Conservation (phyloP, 768 basidiomycete species). For the Suillus lakei region DNA sequence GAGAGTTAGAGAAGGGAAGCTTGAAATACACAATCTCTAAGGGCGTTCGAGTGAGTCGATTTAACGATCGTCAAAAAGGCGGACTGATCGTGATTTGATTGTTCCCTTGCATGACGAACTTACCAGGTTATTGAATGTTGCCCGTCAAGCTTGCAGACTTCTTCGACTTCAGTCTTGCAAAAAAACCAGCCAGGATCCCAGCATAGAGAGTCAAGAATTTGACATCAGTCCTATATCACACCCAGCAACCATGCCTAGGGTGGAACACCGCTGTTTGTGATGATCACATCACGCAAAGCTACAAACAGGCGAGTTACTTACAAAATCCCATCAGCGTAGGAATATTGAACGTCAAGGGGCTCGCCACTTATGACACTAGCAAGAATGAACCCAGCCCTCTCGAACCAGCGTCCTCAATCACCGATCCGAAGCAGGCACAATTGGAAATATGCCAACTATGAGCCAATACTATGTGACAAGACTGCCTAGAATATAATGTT, state of each 20-base stretch:
- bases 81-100: no score
- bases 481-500: not conserved
- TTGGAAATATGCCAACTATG: not conserved
- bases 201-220: no score
- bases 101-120: not conserved
- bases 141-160: not conserved
- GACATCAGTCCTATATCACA: not conserved
- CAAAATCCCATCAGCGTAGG: not conserved
- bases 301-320: not conserved
- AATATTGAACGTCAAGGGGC: not conserved
- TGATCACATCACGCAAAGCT: not conserved
- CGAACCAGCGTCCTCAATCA: not conserved
- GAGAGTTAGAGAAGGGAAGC: not conserved
- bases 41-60: not conserved
- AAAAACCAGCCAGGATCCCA: not conserved
- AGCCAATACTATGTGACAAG: not conserved
- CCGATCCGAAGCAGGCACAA: no score
- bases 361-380: not conserved
- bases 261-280: not conserved
- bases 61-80: not conserved
- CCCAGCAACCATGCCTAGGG: not conserved
- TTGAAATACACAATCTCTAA: not conserved
- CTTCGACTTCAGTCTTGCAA: not conserved
- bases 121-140: not conserved
- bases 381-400: no score